Conservation (phyloP, 768 basidiomycete genomes). For the Termitomyces titanicus region DNA sequence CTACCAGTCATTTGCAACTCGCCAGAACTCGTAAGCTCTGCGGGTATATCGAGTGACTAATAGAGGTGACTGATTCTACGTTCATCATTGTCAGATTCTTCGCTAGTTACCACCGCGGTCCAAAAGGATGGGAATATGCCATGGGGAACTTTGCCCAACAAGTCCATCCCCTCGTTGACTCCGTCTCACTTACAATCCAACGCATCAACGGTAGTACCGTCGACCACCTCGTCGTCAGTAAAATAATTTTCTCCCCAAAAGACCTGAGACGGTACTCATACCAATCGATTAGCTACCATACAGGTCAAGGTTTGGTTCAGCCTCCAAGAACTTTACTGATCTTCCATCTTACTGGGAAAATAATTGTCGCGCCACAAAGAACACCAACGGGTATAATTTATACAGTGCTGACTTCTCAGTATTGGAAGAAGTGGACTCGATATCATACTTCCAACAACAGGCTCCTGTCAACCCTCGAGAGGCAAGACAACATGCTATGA, state of each 20-base stretch:
- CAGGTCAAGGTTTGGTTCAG: slow-evolving; percentile 48
- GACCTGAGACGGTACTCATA: background rate
- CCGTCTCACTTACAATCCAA: slow-evolving; percentile 45
- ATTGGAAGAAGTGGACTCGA: slow-evolving; percentile 19
- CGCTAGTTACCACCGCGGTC: slow-evolving; percentile 37
- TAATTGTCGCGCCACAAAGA: slow-evolving; percentile 46
- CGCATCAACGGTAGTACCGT: slow-evolving; percentile 32
- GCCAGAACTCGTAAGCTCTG: slow-evolving; percentile 40
- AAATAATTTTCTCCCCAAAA: slow-evolving; percentile 7
- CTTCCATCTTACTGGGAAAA: slow-evolving; percentile 43
- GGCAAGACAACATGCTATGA: slow-evolving; percentile 35
- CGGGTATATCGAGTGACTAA: background rate
- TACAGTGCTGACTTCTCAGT: slow-evolving; percentile 20
- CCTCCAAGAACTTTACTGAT: slow-evolving; percentile 47
- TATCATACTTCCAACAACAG: slow-evolving; percentile 38
- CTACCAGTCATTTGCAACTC: slow-evolving; percentile 50
- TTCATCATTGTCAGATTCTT: slow-evolving; percentile 33
- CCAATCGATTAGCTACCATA: slow-evolving; percentile 45
- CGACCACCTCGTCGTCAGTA: slow-evolving; percentile 41
- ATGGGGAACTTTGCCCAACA: slow-evolving; percentile 57
- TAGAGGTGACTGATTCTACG: background rate
- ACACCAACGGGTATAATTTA: slow-evolving; percentile 45
- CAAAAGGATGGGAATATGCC: slow-evolving; percentile 36
- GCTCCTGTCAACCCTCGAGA: slow-evolving; percentile 28
- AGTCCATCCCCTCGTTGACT: slow-evolving; percentile 47